A percentile compares a stretch with the other conserved stretches of the same genome.
phyloP scores from a whole-genome alignment of 148 eudicot species.

The Spergularia marina region DNA sequence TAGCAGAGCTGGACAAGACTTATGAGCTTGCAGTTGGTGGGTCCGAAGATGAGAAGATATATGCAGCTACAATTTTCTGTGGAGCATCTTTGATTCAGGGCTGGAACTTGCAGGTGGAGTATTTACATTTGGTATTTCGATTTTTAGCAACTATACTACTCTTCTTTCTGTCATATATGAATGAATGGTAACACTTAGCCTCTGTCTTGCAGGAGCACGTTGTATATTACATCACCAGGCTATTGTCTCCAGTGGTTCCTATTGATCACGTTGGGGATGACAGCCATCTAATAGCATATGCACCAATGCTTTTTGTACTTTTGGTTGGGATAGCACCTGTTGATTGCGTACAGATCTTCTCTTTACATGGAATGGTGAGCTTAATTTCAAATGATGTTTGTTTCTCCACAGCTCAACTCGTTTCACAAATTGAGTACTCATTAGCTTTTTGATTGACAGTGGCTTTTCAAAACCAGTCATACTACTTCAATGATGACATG shows the following conservation, averaged over 20 bases:
- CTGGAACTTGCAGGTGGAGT: slow-evolving; percentile 85
- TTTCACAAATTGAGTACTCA: too few relatives aligned
- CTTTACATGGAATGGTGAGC: slow-evolving; percentile 90
- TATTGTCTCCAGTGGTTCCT: slow-evolving; percentile 79
- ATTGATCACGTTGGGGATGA: slow-evolving; percentile 51
- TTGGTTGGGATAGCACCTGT: slow-evolving; percentile 84
- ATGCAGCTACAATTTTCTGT: slow-evolving; percentile 81
- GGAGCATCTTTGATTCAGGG: slow-evolving; percentile 82
- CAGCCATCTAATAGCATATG: slow-evolving; percentile 71
- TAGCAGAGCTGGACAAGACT: slow-evolving; percentile 90
- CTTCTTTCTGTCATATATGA: background rate
- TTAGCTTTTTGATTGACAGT: too few relatives aligned
- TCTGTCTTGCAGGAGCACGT: slow-evolving; percentile 72
- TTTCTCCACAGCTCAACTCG: background rate
- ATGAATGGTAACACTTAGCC: background rate
- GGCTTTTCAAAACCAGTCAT: too few relatives aligned
- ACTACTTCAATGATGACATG: too few relatives aligned
- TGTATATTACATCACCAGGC: slow-evolving; percentile 66
- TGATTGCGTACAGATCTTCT: slow-evolving; percentile 91
- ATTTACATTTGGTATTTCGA: background rate
- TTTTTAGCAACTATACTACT: background rate
- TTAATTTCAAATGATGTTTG: slow-evolving; percentile 1
- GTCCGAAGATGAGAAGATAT: slow-evolving; percentile 76
- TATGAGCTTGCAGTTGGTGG: slow-evolving; percentile 83
- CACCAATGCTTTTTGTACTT: slow-evolving; percentile 83